phyloP scores from a whole-genome alignment of 768 basidiomycete genomes.

The Suillus spraguei region DNA sequence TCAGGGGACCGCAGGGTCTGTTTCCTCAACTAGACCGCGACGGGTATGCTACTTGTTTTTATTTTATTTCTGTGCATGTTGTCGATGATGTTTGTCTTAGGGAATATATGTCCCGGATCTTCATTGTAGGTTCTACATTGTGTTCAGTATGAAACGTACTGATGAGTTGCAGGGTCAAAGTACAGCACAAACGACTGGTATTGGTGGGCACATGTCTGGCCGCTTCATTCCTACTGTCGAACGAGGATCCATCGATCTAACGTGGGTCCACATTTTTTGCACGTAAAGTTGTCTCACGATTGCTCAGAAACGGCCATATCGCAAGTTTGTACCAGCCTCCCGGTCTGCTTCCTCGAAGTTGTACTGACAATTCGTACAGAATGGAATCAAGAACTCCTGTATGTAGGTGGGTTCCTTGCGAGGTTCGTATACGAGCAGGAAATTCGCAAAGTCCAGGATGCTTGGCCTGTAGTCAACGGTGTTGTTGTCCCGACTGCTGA shows the following conservation, averaged over 20 bases:
- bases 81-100: slow-evolving; percentile 36
- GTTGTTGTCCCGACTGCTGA: not conserved
- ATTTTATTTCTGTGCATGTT: not conserved
- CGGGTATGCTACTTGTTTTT: slow-evolving; percentile 46
- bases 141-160: not conserved
- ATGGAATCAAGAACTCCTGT: slow-evolving; percentile 90
- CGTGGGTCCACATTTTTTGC: slow-evolving; percentile 47
- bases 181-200: slow-evolving; percentile 88
- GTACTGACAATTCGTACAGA: slow-evolving; percentile 39
- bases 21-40: slow-evolving; percentile 67
- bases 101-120: slow-evolving; percentile 59
- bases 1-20: slow-evolving; percentile 59
- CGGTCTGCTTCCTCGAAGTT: not conserved
- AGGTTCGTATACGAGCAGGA: slow-evolving; percentile 86
- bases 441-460: slow-evolving; percentile 51
- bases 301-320: slow-evolving; percentile 77
- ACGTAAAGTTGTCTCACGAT: slow-evolving; percentile 5
- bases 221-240: slow-evolving; percentile 96
- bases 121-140: slow-evolving; percentile 55
- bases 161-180: slow-evolving; percentile 66
- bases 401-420: slow-evolving; percentile 78
- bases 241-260: slow-evolving; percentile 86
- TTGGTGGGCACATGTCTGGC: slow-evolving; percentile 63
- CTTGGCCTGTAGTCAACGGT: slow-evolving; percentile 24
- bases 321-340: slow-evolving; percentile 48